Percentiles rank a stretch among this genome's conserved stretches.
phyloP scores from a whole-genome alignment of 805 yeast genomes.

The Myxozyma sirexii region DNA sequence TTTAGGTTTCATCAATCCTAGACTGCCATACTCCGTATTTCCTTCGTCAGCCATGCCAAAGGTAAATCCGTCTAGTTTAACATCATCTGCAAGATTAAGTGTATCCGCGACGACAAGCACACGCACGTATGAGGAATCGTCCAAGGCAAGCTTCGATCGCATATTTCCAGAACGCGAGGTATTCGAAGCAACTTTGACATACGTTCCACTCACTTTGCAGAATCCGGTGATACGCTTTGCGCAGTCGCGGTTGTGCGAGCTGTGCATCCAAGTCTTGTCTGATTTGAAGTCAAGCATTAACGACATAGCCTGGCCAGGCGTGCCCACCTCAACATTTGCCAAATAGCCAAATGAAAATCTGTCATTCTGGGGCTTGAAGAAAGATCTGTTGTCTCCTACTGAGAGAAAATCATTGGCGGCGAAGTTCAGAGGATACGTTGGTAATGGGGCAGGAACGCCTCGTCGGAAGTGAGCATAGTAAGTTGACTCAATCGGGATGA shows the following conservation, averaged over 20 bases:
- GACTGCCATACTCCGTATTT: conserved; percentile 16
- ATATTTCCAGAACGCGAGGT: neutral
- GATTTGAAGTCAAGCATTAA: conserved; percentile 74
- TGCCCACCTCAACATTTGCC: conserved; percentile 51
- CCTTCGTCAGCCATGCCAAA: conserved; percentile 22
- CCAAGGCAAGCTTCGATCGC: conserved; percentile 45
- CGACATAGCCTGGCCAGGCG: conserved; percentile 54
- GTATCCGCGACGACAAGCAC: conserved; percentile 66
- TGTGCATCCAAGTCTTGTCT: conserved; percentile 64
- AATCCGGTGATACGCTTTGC: neutral
- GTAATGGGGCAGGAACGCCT: neutral
- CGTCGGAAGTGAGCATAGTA: conserved; percentile 7
- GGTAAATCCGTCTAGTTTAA: neutral
- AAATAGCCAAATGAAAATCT: conserved; percentile 35
- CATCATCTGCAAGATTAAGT: neutral
- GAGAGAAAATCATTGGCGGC: neutral
- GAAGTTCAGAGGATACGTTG: neutral
- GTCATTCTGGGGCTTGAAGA: conserved; percentile 8
- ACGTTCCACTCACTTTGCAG: conserved; percentile 19
- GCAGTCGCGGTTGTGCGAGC: conserved; percentile 13
- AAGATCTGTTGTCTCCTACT: neutral
- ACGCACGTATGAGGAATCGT: conserved; percentile 51
- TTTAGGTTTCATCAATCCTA: conserved; percentile 9
- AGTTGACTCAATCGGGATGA: conserved; percentile 9
- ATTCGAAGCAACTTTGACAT: neutral